A percentile compares a stretch with the other conserved stretches of the same genome.
Conservation (phyloP, 2,329 filamentous ascomycete species). For the Colletotrichum theobromicola region DNA sequence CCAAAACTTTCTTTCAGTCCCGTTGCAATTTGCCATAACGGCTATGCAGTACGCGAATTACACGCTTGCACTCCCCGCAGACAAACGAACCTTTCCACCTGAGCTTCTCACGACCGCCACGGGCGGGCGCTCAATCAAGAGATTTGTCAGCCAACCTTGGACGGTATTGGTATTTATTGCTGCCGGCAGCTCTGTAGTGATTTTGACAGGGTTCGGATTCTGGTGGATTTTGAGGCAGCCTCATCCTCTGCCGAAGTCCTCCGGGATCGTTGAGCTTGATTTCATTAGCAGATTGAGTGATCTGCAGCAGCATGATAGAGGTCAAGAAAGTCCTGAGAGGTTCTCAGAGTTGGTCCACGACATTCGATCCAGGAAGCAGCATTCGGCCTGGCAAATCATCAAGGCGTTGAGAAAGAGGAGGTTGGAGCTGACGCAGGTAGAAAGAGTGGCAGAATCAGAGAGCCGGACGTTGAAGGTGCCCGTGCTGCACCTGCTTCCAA, state of each 20-base stretch:
- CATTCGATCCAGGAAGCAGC: background rate
- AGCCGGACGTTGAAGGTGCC: background rate
- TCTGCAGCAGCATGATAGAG: background rate
- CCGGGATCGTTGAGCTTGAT: slow-evolving; percentile 4
- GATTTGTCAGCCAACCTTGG: slow-evolving; percentile 22
- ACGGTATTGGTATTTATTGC: slow-evolving; percentile 24
- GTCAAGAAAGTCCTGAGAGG: background rate
- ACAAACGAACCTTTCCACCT: slow-evolving; percentile 17
- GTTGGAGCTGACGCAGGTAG: background rate
- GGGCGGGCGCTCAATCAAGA: slow-evolving; percentile 19
- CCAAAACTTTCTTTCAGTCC: slow-evolving; percentile 25
- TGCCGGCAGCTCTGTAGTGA: background rate
- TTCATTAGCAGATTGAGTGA: background rate
- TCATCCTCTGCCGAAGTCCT: slow-evolving; percentile 1
- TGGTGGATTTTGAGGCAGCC: background rate
- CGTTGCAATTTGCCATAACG: slow-evolving; percentile 24
- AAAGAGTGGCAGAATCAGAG: background rate
- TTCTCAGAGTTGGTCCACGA: background rate
- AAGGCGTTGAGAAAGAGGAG: background rate
- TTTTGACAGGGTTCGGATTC: background rate
- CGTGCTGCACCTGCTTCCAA: background rate
- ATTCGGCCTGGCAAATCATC: background rate
- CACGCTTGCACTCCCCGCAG: slow-evolving; percentile 3
- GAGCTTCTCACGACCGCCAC: slow-evolving; percentile 20
- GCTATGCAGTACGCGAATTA: slow-evolving; percentile 24